Conservation (phyloP, 805 yeast species). For the Clavispora phyllophila region DNA sequence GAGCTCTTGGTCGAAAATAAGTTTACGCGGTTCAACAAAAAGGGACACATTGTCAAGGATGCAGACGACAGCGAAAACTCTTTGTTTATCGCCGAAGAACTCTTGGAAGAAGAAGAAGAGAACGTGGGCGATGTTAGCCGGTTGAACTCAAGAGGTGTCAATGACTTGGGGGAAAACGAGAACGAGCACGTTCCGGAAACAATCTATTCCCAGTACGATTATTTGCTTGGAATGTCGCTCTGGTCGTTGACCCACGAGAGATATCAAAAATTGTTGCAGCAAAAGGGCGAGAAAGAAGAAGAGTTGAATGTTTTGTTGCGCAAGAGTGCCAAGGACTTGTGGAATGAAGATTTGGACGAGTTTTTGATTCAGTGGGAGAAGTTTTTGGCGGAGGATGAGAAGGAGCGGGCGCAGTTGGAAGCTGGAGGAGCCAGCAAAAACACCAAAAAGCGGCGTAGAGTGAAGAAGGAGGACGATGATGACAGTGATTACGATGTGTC, state of each 20-base stretch:
- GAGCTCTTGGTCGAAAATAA: conserved; percentile 55
- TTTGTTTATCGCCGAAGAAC: conserved; percentile 24
- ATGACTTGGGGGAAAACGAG: conserved; percentile 27
- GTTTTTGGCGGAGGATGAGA: conserved; percentile 63
- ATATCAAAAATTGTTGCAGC: conserved; percentile 72
- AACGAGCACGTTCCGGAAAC: conserved; percentile 46
- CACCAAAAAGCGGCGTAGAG: conserved; percentile 30
- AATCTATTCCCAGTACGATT: conserved; percentile 68
- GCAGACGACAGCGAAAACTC: conserved; percentile 24
- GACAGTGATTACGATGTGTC: conserved; percentile 11
- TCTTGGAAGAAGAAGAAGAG: conserved; percentile 35
- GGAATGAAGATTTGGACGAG: conserved; percentile 78
- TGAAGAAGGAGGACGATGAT: conserved; percentile 11
- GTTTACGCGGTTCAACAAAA: conserved; percentile 73
- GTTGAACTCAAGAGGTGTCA: conserved; percentile 18
- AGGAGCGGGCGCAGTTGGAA: conserved; percentile 48
- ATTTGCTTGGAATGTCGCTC: conserved; percentile 84
- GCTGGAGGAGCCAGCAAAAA: conserved; percentile 35
- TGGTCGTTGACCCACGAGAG: conserved; percentile 92
- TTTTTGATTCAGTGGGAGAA: conserved; percentile 63
- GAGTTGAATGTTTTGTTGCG: conserved; percentile 65
- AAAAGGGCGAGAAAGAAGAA: conserved; percentile 64
- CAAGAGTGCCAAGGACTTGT: conserved; percentile 77
- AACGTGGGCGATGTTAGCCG: conserved; percentile 24
- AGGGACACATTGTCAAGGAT: conserved; percentile 54